Conservation (phyloP, 768 basidiomycete species). For the Saitozyma podzolica region DNA sequence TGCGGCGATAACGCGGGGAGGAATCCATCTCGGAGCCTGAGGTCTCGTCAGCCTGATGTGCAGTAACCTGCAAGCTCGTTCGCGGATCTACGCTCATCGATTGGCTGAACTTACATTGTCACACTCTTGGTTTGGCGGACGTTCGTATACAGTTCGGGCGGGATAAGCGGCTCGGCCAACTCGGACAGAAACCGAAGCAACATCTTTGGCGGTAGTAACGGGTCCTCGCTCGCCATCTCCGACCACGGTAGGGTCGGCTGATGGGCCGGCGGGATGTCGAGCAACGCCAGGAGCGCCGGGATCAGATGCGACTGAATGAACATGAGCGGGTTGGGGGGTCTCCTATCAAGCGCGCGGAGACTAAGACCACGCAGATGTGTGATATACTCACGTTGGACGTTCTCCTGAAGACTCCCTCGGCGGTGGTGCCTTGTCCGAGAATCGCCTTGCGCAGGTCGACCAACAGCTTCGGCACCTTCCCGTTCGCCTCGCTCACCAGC, state of each 20-base stretch:
- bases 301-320: slow-evolving; percentile 21
- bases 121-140: slow-evolving; percentile 12
- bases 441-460: slow-evolving; percentile 27
- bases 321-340: too few relatives aligned
- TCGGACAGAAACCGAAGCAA: slow-evolving; percentile 22
- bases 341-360: too few relatives aligned
- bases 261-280: slow-evolving; percentile 20
- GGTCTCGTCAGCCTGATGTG: too few relatives aligned
- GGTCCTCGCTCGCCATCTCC: slow-evolving; percentile 31
- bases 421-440: slow-evolving; percentile 17
- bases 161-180: slow-evolving; percentile 19
- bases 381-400: slow-evolving; percentile 28
- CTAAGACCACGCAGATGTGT: background rate
- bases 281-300: slow-evolving; percentile 16
- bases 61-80: too few relatives aligned
- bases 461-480: slow-evolving; percentile 19
- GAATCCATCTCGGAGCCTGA: slow-evolving; percentile 17
- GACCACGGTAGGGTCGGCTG: slow-evolving; percentile 38
- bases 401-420: slow-evolving; percentile 38
- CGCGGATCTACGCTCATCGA: too few relatives aligned
- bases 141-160: slow-evolving; percentile 14
- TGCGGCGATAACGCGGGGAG: slow-evolving; percentile 15
- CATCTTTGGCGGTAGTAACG: slow-evolving; percentile 33
- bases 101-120: too few relatives aligned
- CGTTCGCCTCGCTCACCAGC: slow-evolving; percentile 8